These are phyloP conservation scores for Daldinia loculata DNA, from an alignment of 495 filamentous ascomycete species.

Conservation along the genomic window DNA sequence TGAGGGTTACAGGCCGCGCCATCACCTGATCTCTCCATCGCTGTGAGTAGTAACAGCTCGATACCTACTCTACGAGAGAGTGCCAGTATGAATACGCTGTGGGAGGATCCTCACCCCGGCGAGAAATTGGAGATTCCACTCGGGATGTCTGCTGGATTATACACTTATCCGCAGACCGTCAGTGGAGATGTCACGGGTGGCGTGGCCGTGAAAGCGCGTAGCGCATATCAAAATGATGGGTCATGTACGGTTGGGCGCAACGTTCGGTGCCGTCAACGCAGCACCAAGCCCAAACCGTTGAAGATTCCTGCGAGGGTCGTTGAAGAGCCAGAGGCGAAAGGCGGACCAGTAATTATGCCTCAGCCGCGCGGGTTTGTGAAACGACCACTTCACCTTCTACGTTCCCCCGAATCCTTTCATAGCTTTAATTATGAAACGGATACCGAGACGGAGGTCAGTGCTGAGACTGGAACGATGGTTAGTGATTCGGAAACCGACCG, in stretches of 20 bases:
- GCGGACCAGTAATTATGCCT: slow-evolving; percentile 24
- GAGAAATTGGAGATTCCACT: slow-evolving; percentile 50
- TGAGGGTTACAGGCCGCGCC: slow-evolving; percentile 65
- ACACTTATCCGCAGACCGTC: slow-evolving; percentile 44
- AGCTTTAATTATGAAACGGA: slow-evolving; percentile 50
- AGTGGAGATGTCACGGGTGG: slow-evolving; percentile 54
- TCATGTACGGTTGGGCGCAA: slow-evolving; percentile 37
- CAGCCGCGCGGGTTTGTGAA: slow-evolving; percentile 27
- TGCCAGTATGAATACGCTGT: slow-evolving; percentile 32
- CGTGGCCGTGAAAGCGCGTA: slow-evolving; percentile 63
- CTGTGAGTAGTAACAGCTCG: slow-evolving; percentile 33
- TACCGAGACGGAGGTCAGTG: slow-evolving; percentile 44
- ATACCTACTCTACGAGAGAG: slow-evolving; percentile 31
- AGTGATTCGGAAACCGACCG: slow-evolving; percentile 25
- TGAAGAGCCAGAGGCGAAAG: slow-evolving; percentile 40
- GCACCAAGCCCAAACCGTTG: slow-evolving; percentile 43
- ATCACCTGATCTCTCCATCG: slow-evolving; percentile 50
- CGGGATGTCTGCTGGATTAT: slow-evolving; percentile 43
- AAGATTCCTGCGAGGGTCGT: slow-evolving; percentile 51
- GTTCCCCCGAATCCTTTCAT: slow-evolving; percentile 28
- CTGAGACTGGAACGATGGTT: slow-evolving; percentile 28
- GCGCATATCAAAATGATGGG: slow-evolving; percentile 33
- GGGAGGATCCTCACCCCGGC: slow-evolving; percentile 60
- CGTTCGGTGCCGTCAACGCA: slow-evolving; percentile 45
- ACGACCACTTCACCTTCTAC: slow-evolving; percentile 36